phyloP scores from a whole-genome alignment of 2,329 filamentous ascomycete species.

The Celoporthe dispersa region DNA sequence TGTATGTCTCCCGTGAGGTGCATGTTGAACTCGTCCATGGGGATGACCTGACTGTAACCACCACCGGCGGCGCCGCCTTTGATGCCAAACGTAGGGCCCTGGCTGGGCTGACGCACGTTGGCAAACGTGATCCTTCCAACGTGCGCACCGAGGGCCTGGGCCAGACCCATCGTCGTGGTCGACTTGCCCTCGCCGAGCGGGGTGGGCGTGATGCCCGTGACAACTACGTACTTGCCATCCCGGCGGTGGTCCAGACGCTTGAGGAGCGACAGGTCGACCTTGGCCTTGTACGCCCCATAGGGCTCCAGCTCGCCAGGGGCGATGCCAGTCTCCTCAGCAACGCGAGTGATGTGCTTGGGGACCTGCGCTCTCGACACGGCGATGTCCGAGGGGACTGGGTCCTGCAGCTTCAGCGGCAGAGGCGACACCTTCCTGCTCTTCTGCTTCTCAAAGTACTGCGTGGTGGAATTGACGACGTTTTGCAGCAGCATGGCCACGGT shows the following conservation, averaged over 20 bases:
- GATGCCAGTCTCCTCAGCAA: conserved; percentile 89
- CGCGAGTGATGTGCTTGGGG: conserved; percentile 86
- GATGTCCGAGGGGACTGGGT: conserved; percentile 93
- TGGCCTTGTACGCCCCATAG: conserved; percentile 94
- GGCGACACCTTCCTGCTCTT: conserved; percentile 80
- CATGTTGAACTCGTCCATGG: conserved; percentile 99
- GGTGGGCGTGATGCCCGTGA: conserved; percentile 95
- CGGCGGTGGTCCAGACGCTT: conserved; percentile 84
- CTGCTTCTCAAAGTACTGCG: conserved; percentile 79
- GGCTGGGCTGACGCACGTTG: conserved; percentile 95
- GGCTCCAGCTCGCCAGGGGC: conserved; percentile 88
- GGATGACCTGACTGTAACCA: conserved; percentile 98
- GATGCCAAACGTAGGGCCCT: conserved; percentile 98
- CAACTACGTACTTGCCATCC: conserved; percentile 88
- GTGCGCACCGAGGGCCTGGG: conserved; percentile 89
- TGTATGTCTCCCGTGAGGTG: conserved; percentile 98
- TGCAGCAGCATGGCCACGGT: conserved; percentile 97
- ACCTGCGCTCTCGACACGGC: conserved; percentile 85
- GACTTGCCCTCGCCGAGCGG: conserved; percentile 98
- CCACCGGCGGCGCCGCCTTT: conserved; percentile 97
- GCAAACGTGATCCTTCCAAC: conserved; percentile 88
- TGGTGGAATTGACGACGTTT: conserved; percentile 89
- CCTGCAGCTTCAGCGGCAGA: conserved; percentile 78
- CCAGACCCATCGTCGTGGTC: conserved; percentile 94
- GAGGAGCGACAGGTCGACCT: conserved; percentile 82